Evolutionary conservation across 306 rosid genomes (phyloP), one percentile per base, ranked within the genome.

Genomic region (Canavalia ensiformis): DNA sequence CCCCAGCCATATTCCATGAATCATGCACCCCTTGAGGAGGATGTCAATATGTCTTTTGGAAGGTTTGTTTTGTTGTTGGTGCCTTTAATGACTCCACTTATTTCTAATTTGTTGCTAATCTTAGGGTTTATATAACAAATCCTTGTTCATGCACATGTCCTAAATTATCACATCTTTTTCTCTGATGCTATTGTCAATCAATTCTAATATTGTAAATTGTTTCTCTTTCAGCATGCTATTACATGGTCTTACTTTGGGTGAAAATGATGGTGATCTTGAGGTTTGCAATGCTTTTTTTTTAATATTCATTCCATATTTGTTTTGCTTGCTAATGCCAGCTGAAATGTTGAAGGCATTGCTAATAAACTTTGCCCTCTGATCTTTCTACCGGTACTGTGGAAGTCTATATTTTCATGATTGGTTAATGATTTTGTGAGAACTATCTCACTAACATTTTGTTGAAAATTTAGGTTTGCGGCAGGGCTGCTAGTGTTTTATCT

Each of bases 401-500:
- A 74, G 34, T 39, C 55, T 44, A 25, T 4, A 37, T 35, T 57
- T 35, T 46, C 9, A 12, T 41, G 18, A 25, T 44, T 29, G 59
- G 41, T 35, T 33, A 6, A 72, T 69, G 41, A 39, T 44, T 13
- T 13, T 44, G 57, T 8, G 37, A 59, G 11, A 74, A 68, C 75
- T 39, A 76, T 52, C 35, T 64, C 13, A 74, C 78, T 79, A 59
- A 82, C 65, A 54, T 60, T 76, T 41, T 63, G 56, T 46, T 83
- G 75, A 56, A 56, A 50, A 33, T 77, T 78, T 92, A 91, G 98
- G 88, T 89, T 81, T 94, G 94, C 82, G 84, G 93, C 88, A 90
- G 98, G 84, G 98, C 98, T 75, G 97, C 97, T 55, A 89, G 94
- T 83, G 98, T 94, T 82, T 95, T 94, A 54, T 84, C 97, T 56